Evolutionary conservation across 2,329 filamentous ascomycete genomes (phyloP).

Genomic region (Phoma sp.): DNA sequence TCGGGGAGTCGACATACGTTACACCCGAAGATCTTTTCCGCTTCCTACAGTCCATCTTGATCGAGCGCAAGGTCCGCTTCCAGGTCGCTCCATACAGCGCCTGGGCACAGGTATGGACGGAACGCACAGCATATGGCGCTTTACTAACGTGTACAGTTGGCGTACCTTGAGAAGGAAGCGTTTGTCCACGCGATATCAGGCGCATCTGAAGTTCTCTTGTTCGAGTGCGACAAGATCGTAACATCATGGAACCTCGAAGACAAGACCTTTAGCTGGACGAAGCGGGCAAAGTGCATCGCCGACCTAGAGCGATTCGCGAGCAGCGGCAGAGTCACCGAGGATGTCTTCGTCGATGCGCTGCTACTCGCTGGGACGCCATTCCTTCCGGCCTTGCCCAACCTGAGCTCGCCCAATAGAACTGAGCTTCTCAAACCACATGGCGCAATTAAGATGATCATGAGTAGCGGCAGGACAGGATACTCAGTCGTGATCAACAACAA

Average conservation of each 20-base stretch:
- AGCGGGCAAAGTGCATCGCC: conserved; percentile 73
- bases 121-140: conserved; percentile 1
- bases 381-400: conserved; percentile 77
- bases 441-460: conserved; percentile 77
- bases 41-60: conserved; percentile 76
- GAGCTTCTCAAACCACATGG: conserved; percentile 70
- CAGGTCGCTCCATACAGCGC: conserved; percentile 87
- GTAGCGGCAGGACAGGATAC: conserved; percentile 70
- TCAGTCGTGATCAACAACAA: conserved; percentile 78
- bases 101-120: conserved; percentile 72
- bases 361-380: conserved; percentile 84
- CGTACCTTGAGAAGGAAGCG: conserved; percentile 73
- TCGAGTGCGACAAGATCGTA: conserved; percentile 79
- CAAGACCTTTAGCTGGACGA: conserved; percentile 67
- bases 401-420: conserved; percentile 66
- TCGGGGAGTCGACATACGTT: conserved; percentile 76
- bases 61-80: conserved; percentile 73
- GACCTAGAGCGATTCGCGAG: conserved; percentile 57
- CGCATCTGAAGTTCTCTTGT: conserved; percentile 82
- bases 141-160: conserved; percentile 62
- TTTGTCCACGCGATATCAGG: conserved; percentile 78
- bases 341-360: conserved; percentile 82
- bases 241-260: conserved; percentile 72
- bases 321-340: conserved; percentile 63
- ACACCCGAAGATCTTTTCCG: conserved; percentile 74